Conservation (phyloP, 768 basidiomycete genomes). For the Mycena galopus region DNA sequence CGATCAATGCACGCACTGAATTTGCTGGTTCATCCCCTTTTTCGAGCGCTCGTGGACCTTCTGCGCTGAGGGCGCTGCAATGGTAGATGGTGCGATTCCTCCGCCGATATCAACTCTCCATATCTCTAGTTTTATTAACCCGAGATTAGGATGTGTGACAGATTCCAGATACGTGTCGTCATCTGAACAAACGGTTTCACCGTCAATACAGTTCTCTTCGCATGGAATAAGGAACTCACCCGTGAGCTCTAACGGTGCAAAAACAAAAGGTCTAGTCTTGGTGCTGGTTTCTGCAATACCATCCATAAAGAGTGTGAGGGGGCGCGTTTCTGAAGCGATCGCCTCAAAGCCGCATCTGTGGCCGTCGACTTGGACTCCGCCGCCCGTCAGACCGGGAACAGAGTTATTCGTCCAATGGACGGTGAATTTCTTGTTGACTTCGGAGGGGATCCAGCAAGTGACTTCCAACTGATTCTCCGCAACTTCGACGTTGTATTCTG, state of each 20-base stretch:
- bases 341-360: conserved; percentile 27
- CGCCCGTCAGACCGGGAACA: conserved; percentile 20
- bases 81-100: neutral
- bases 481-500: conserved; percentile 12
- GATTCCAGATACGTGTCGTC: conserved; percentile 32
- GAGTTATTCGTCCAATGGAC: conserved; percentile 29
- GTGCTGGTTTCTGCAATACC: conserved; percentile 26
- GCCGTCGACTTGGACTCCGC: conserved; percentile 28
- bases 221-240: neutral
- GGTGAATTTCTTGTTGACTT: conserved; percentile 24
- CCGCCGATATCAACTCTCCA: conserved; percentile 24
- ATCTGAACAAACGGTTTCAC: neutral
- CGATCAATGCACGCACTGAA: conserved; percentile 9
- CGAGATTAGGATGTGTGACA: conserved; percentile 22
- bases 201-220: neutral
- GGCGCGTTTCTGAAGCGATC: conserved; percentile 17
- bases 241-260: conserved; percentile 28
- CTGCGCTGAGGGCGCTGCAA: conserved; percentile 12
- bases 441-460: conserved; percentile 28
- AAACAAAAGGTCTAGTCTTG: conserved; percentile 25
- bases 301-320: conserved; percentile 19
- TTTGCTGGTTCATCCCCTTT: conserved; percentile 33
- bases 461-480: conserved; percentile 18
- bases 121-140: conserved; percentile 26
- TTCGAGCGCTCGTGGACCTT: conserved; percentile 32